Evolutionary conservation across 2,329 filamentous ascomycete species (phyloP), one percentile per base, ranked within the genome.

Genomic region (Teratosphaeria gauchensis): DNA sequence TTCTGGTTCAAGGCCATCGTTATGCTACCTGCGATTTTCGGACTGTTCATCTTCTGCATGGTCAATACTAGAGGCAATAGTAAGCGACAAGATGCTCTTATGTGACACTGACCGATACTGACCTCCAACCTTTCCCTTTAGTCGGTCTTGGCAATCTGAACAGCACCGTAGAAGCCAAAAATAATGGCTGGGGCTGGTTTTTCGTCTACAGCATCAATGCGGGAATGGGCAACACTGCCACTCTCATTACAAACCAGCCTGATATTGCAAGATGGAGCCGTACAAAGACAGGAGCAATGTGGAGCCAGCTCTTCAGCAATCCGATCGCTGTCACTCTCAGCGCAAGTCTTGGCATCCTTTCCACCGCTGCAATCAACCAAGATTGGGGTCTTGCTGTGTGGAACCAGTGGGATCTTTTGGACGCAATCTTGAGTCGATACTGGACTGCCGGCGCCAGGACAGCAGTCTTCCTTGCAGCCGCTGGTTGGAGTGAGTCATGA

Each of bases 231-330:
- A 73, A 73, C 1, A 68, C 76, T 76, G 75, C 74, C 7, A 73
- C 73, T 1, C 70, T 75, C 58, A 66, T 76, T 24, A 77, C 81
- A 12, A 83, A 82, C 60, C 67, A 70, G 57, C 76, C 76, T 0
- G 77, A 79, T 62, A 75, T 78, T 61, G 56, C 42, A 28, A 28
- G 77, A 42, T 79, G 73, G 70, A 68, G 67, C 55, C 71, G 68
- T 58, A 75, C 69, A 9, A 71, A 68, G 58, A 69, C 64, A 4
- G 75, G 71, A 12, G 72, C 76, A 14, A 72, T 76, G 62, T 77
- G 73, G 71, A 72, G 73, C 2, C 76, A 78, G 62, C 61, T 77
- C 35, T 59, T 78, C 57, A 70, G 71, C 12, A 73, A 77, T 38
- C 75, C 76, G 0, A 65, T 78, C 30, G 69, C 71, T 19, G 72